Percentiles rank a stretch among this genome's conserved stretches.
Conservation (phyloP, 306 rosid genomes). For the Vicia faba region DNA sequence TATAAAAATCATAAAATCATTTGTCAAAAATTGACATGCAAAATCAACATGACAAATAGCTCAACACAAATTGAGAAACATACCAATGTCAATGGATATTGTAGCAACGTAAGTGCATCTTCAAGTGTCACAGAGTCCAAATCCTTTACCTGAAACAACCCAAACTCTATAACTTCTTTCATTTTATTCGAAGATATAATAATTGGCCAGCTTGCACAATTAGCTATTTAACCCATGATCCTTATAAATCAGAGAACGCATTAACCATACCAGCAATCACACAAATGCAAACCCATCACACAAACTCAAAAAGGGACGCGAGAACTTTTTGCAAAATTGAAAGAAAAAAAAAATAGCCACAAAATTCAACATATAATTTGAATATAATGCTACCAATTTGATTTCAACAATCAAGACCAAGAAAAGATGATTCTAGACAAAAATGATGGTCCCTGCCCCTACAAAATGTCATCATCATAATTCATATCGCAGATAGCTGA, state of each 20-base stretch:
- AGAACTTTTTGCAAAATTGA: neutral
- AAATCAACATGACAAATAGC: constrained; percentile 13
- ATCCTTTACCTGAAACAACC: constrained; percentile 70
- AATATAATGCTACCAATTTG: constrained; percentile 1
- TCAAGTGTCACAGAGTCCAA: constrained; percentile 65
- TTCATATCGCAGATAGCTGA: neutral
- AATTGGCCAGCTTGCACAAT: constrained; percentile 28
- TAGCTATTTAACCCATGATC: constrained; percentile 11
- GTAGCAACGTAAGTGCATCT: constrained; percentile 64
- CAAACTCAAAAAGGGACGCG: neutral
- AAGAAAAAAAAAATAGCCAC: constrained; percentile 23
- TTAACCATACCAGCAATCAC: constrained; percentile 20
- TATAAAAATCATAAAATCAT: neutral
- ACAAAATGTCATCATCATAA: neutral
- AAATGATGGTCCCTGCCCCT: neutral
- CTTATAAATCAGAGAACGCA: constrained; percentile 29
- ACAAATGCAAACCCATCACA: constrained; percentile 12
- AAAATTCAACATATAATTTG: neutral
- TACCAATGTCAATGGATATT: constrained; percentile 90
- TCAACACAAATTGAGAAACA: constrained; percentile 36
- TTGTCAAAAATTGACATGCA: constrained; percentile 12
- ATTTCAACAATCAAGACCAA: constrained; percentile 10
- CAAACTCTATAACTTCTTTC: constrained; percentile 22
- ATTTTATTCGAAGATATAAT: constrained; percentile 25
- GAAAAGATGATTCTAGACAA: neutral